Evolutionary conservation across 768 basidiomycete species (phyloP).

Genomic region (Pluteus cervinus): DNA sequence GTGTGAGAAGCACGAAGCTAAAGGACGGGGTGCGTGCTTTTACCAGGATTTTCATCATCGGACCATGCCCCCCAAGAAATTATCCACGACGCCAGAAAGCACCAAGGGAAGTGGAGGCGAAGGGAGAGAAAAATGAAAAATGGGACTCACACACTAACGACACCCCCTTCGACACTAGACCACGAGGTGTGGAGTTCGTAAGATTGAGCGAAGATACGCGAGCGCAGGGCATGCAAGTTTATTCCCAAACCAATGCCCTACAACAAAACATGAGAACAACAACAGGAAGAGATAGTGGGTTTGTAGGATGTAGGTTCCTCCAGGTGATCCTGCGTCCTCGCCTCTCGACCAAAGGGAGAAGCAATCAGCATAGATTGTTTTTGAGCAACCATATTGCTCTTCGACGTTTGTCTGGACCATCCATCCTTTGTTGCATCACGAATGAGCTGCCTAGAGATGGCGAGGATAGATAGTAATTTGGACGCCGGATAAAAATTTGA

Average conservation of each 20-base stretch:
- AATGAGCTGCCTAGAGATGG: constrained; percentile 31
- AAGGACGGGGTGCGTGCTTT: constrained; percentile 70
- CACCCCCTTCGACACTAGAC: too few species aligned
- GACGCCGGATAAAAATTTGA: too few species aligned
- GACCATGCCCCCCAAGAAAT: constrained; percentile 29
- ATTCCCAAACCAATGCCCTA: too few species aligned
- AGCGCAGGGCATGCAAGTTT: too few species aligned
- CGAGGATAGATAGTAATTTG: constrained; percentile 76
- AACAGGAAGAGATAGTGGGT: constrained; percentile 11
- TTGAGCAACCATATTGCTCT: constrained; percentile 64
- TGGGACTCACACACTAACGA: constrained; percentile 6
- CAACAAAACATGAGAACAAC: constrained; percentile 6
- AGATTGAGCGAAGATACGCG: too few species aligned
- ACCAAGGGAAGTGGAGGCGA: too few species aligned
- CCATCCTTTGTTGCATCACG: constrained; percentile 42
- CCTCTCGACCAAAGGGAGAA: constrained; percentile 87
- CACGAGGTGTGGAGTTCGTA: too few species aligned
- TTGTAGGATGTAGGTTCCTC: constrained; percentile 65
- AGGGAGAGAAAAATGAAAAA: constrained; percentile 13
- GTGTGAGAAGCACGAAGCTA: constrained; percentile 8
- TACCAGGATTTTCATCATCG: constrained; percentile 87
- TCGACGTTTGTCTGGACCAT: constrained; percentile 89
- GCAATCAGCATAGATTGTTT: constrained; percentile 93
- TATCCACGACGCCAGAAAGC: too few species aligned
- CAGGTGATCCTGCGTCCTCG: constrained; percentile 92